Base-by-base conservation (phyloP, 441 rosid species). In the Pelargonium citronellum region DNA sequence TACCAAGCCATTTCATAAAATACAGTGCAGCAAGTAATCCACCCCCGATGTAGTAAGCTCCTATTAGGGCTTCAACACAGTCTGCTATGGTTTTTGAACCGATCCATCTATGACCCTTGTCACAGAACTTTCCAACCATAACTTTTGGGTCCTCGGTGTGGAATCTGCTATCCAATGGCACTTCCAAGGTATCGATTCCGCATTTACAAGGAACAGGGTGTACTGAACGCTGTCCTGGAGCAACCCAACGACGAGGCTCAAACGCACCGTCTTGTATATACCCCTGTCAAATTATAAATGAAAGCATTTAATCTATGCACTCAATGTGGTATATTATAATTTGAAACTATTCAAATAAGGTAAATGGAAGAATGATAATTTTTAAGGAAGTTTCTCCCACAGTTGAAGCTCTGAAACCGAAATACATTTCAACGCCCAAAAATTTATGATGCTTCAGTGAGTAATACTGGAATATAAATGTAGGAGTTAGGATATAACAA, bases 221-320 rank as follows among this genome's bases (percentile, higher is more conserved):
- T 47, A 84, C 47, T 68, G 91, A 75, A 22, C 12, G 37, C 58
- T 95, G 98, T 57, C 98, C 98, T 3, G 99, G 96, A 80, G 98
- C 95, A 12, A 83, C 86, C 98, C 99, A 95, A 67, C 87, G 90
- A 73, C 95, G 96, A 22, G 98, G 93, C 75, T 91, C 90, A 79
- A 95, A 95, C 67, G 95, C 82, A 68, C 87, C 34, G 24, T 91
- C 95, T 74, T 93, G 82, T 75, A 95, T 80, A 72, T 91, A 92
- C 73, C 86, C 95, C 98, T 94, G 72, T 58, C 63, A 83, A 72
- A 72, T 69, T 66, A 78, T 51, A 77, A 75, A 74, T 20, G 22
- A 37, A 73, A 60, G 30, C 47, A 7, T 10, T 43, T 43, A 10
- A 43, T 43, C 1, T 43, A 43, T 7, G 47, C 8, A 34, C 10